Base-by-base conservation (phyloP, 2,329 filamentous ascomycete genomes). In the Fusarium foetens region DNA sequence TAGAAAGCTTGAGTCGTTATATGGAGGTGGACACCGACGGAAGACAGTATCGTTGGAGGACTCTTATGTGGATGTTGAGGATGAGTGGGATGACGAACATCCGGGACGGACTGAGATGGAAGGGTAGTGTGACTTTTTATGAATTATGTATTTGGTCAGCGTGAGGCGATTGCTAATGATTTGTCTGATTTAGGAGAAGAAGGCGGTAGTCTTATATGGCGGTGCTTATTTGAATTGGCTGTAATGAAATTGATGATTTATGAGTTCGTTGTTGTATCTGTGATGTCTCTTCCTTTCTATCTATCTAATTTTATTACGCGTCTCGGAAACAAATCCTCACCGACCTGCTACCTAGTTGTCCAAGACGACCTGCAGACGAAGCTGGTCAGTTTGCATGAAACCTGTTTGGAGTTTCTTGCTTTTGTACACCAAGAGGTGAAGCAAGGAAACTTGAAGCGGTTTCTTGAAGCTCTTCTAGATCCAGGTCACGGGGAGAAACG, bases 71-170 rank as follows among this genome's bases (percentile, higher is more conserved):
- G 71, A 73, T 25, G 70, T 72, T 38, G 71, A 73, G 23, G 71
- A 72, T 55, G 70, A 68, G 13, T 73, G 71, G 71, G 71, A 73
- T 16, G 70, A 71, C 21, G 71, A 71, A 12, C 48, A 71, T 7
- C 51, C 55, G 0, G 58, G 63, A 1, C 39, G 68, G 6, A 72
- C 64, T 16, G 71, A 73, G 70, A 73, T 73, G 71, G 71, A 73
- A 43, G 71, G 55, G 19, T 70, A 46, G 42, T 31, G 39, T n/a
- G 14, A 27, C n/a, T 29, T 42, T n/a, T 53, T 53, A 39, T 21
- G 33, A 53, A 16, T 16, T 29, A 29, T n/a, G 48, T 42, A 55
- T 29, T 21, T 31, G 33, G 27, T 35, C 14, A 31, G 48, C 25
- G 31, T 36, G 31, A 43, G 21, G 36, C 8, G 36, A 31, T 54